Evolutionary conservation across 2,329 filamentous ascomycete species (phyloP).

Genomic region (Pseudopithomyces maydicus): DNA sequence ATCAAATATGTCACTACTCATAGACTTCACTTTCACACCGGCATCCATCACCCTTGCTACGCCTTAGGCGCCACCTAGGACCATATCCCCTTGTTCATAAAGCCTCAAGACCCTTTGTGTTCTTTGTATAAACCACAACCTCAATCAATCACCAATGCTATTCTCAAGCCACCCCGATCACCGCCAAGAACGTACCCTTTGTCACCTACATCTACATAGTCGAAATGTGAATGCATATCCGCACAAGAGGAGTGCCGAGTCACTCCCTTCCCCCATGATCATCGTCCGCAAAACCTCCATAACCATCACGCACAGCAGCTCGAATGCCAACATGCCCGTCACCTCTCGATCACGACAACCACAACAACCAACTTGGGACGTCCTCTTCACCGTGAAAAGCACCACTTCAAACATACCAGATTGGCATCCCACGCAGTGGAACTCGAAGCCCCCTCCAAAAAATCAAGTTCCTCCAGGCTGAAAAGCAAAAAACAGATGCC

Average conservation of each 20-base stretch:
- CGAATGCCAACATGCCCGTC: neutral
- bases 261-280: neutral
- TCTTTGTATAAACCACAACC: neutral
- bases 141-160: neutral
- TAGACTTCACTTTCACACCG: neutral
- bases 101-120: neutral
- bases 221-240: too few species aligned
- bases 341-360: too few species aligned
- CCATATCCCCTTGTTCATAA: neutral
- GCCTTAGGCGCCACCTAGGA: neutral
- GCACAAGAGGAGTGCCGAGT: too few species aligned
- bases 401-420: neutral
- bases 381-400: neutral
- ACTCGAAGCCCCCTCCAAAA: neutral
- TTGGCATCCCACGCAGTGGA: neutral
- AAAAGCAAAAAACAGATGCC: neutral
- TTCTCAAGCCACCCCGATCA: neutral
- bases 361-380: neutral
- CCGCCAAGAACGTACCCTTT: neutral
- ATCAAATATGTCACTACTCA: neutral
- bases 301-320: neutral
- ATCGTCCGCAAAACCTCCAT: constrained; percentile 1
- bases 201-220: neutral
- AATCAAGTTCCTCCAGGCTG: neutral
- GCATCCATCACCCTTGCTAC: neutral